Conservation (phyloP, 306 rosid species). For the Vigna unguiculata region DNA sequence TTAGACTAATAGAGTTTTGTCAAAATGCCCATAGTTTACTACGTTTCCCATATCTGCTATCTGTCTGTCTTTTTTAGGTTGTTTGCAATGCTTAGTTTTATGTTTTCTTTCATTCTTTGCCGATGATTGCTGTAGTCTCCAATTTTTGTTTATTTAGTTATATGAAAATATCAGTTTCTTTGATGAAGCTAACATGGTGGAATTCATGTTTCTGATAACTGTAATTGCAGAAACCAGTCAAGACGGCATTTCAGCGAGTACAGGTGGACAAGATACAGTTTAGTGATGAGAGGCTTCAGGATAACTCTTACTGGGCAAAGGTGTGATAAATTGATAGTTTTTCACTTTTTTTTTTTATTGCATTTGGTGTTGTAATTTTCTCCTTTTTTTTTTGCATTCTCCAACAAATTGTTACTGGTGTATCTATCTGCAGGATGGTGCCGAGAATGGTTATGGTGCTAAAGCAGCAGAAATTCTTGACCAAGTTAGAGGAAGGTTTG, state of each 20-base stretch:
- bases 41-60: background rate
- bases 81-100: background rate
- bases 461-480: slow-evolving; percentile 95
- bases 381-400: background rate
- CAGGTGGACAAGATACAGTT: slow-evolving; percentile 66
- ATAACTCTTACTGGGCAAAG: slow-evolving; percentile 98
- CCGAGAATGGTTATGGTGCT: slow-evolving; percentile 92
- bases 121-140: background rate
- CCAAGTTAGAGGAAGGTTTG: slow-evolving; percentile 94
- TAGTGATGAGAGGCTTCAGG: slow-evolving; percentile 76
- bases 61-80: slow-evolving; percentile 14
- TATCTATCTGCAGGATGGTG: slow-evolving; percentile 75
- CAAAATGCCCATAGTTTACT: slow-evolving; percentile 15
- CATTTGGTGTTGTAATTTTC: background rate
- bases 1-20: background rate
- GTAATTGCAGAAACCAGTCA: slow-evolving; percentile 61
- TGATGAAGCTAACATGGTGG: background rate
- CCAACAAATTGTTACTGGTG: slow-evolving; percentile 18
- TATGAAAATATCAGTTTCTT: slow-evolving; percentile 1
- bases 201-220: slow-evolving; percentile 37
- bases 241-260: slow-evolving; percentile 79
- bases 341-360: background rate
- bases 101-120: background rate
- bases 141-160: background rate
- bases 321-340: slow-evolving; percentile 52